Evolutionary conservation across 2,329 filamentous ascomycete genomes (phyloP).

Genomic region (Pseudogymnoascus sp.): DNA sequence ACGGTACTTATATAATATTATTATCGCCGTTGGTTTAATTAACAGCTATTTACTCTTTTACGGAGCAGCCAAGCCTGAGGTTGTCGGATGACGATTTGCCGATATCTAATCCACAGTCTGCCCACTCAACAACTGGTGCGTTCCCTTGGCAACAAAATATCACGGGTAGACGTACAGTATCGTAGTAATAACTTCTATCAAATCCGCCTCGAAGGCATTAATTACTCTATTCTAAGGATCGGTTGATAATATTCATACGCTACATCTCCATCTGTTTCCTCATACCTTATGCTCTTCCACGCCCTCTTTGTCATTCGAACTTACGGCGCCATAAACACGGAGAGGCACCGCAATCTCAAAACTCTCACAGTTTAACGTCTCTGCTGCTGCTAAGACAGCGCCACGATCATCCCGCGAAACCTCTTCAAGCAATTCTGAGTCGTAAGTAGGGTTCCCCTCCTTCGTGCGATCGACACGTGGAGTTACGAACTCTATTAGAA

Average conservation of each 20-base stretch:
- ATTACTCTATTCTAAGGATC: constrained; percentile 2
- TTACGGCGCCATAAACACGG: constrained; percentile 61
- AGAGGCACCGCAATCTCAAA: constrained; percentile 85
- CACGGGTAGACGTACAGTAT: neutral
- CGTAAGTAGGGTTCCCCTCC: constrained; percentile 24
- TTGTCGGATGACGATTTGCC: constrained; percentile 2
- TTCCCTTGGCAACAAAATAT: constrained; percentile 4
- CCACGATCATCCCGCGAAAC: constrained; percentile 72
- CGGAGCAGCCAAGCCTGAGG: neutral
- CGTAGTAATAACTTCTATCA: neutral
- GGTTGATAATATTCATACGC: neutral
- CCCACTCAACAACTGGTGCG: neutral
- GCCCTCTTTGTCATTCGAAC: constrained; percentile 20
- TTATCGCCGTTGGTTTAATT: neutral
- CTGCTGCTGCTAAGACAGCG: constrained; percentile 65
- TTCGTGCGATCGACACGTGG: constrained; percentile 38
- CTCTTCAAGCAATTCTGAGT: constrained; percentile 59
- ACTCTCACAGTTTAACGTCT: constrained; percentile 74
- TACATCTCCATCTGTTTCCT: neutral
- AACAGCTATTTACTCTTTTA: neutral
- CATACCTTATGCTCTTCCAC: constrained; percentile 2
- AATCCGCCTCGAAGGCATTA: neutral
- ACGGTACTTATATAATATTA: neutral
- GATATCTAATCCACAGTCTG: neutral
- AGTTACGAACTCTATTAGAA: constrained; percentile 88